Evolutionary conservation across 345 rosid species (phyloP).

Genomic region (Aquilaria yunnanensis): DNA sequence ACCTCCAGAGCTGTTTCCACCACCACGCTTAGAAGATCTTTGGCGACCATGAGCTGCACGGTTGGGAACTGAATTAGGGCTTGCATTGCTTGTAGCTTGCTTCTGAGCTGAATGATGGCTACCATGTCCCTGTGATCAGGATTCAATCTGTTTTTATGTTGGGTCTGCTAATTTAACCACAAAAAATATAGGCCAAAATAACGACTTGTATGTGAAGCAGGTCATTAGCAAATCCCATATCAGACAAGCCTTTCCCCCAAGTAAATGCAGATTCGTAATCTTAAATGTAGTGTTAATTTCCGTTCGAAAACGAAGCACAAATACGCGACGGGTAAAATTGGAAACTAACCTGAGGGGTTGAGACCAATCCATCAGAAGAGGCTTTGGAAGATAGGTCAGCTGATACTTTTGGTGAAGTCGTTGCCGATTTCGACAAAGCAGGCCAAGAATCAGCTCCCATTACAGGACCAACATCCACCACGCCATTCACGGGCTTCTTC

Average conservation of each 20-base stretch:
- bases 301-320: conserved; percentile 3
- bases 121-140: conserved; percentile 22
- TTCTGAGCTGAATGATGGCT: conserved; percentile 25
- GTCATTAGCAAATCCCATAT: too few relatives aligned
- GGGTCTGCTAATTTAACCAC: background rate
- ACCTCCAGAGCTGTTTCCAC: conserved; percentile 23
- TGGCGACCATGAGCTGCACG: conserved; percentile 27
- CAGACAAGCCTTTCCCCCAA: too few relatives aligned
- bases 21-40: conserved; percentile 28
- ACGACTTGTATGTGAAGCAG: background rate
- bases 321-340: background rate
- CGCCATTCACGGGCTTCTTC: conserved; percentile 45
- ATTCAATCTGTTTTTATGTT: background rate
- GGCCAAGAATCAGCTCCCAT: conserved; percentile 68
- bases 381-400: conserved; percentile 24
- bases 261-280: background rate
- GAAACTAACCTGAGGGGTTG: conserved; percentile 38
- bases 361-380: conserved; percentile 34
- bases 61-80: conserved; percentile 25
- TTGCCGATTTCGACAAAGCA: conserved; percentile 47
- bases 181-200: background rate
- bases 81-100: conserved; percentile 26
- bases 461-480: conserved; percentile 32
- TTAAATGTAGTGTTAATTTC: too few relatives aligned
- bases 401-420: conserved; percentile 34